Evolutionary conservation across 1,139 yeast genomes (phyloP).

Genomic region (Scheffersomyces stambukii): DNA sequence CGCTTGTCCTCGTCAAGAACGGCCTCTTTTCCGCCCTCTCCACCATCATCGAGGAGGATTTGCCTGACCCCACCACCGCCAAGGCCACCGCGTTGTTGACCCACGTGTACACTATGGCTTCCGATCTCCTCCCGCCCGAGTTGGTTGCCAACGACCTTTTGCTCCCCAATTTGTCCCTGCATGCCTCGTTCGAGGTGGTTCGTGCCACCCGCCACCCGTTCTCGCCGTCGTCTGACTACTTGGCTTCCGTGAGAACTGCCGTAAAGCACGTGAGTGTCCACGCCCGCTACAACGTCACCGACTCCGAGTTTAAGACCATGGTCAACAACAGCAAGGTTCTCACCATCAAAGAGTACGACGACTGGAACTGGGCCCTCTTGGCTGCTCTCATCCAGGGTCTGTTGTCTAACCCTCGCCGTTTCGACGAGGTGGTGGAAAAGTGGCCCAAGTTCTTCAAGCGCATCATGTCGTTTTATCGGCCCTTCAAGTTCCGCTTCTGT

Average conservation of each 20-base stretch:
- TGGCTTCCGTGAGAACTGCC: slow-evolving; percentile 20
- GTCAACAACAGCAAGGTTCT: slow-evolving; percentile 67
- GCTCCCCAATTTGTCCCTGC: slow-evolving; percentile 13
- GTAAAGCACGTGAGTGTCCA: slow-evolving; percentile 41
- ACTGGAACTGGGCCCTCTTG: slow-evolving; percentile 86
- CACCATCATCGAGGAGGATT: slow-evolving; percentile 42
- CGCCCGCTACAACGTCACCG: slow-evolving; percentile 59
- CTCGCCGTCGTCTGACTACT: slow-evolving; percentile 14
- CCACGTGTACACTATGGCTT: slow-evolving; percentile 55
- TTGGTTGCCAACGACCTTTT: slow-evolving; percentile 13
- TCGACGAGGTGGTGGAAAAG: slow-evolving; percentile 75
- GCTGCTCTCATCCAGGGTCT: slow-evolving; percentile 77
- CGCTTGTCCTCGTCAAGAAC: slow-evolving; percentile 52
- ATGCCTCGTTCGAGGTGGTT: slow-evolving; percentile 10
- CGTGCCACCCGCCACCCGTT: slow-evolving; percentile 21
- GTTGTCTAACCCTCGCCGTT: slow-evolving; percentile 58
- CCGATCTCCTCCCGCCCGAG: slow-evolving; percentile 48
- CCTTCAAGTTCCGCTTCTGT: slow-evolving; percentile 84
- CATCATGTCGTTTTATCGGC: slow-evolving; percentile 81
- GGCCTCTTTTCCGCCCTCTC: slow-evolving; percentile 51
- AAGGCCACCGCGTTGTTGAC: slow-evolving; percentile 64
- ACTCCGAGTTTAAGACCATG: slow-evolving; percentile 61
- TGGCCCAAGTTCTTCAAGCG: slow-evolving; percentile 82
- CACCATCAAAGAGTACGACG: slow-evolving; percentile 70
- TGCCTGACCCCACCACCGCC: slow-evolving; percentile 42